Conservation (phyloP, 257 asterid species). For the Marsdenia floribunda region DNA sequence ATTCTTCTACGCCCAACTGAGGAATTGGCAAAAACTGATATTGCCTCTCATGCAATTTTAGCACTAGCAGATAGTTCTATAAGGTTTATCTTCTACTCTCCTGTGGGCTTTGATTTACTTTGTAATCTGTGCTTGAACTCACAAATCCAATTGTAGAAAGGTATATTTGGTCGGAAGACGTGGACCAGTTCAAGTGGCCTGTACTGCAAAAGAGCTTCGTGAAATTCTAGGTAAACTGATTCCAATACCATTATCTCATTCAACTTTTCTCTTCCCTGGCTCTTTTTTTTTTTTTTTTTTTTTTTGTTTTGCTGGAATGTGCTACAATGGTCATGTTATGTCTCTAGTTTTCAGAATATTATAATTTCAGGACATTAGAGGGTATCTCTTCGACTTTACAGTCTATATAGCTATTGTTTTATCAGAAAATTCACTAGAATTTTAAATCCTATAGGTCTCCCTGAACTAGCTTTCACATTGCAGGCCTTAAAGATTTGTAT, state of each 20-base stretch:
- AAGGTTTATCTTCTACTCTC: conserved; percentile 41
- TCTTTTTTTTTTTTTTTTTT: neutral
- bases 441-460: neutral
- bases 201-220: conserved; percentile 90
- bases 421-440: neutral
- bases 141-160: conserved; percentile 46
- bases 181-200: conserved; percentile 96
- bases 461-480: conserved; percentile 14
- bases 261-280: neutral
- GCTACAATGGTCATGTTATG: neutral
- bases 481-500: conserved; percentile 65
- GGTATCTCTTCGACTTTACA: neutral
- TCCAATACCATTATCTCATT: conserved; percentile 6
- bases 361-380: neutral
- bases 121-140: conserved; percentile 12
- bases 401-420: neutral
- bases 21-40: conserved; percentile 82
- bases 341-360: neutral
- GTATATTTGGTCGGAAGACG: conserved; percentile 96
- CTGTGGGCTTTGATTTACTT: neutral
- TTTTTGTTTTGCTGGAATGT: neutral
- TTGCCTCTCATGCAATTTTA: conserved; percentile 73
- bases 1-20: conserved; percentile 69
- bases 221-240: conserved; percentile 61
- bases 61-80: conserved; percentile 68